Conservation (phyloP, 192 early-diverging fungal species). For the Phlyctochytrium arcticum region DNA sequence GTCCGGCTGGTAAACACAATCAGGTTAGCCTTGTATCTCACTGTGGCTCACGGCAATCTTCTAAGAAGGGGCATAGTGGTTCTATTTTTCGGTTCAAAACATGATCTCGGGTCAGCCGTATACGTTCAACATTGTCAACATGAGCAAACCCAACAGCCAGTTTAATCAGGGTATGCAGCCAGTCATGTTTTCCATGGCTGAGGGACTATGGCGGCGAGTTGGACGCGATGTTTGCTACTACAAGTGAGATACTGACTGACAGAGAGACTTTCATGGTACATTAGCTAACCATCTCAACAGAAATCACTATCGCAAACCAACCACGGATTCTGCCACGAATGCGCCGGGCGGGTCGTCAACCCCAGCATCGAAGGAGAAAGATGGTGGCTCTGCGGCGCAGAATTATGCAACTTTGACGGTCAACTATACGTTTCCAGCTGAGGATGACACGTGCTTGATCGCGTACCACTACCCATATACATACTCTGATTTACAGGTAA, state of each 20-base stretch:
- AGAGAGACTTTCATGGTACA: not conserved
- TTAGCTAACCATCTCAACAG: conserved; percentile 6
- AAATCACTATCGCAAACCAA: too few relatives aligned
- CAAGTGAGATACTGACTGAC: conserved; percentile 22
- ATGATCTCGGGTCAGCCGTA: conserved; percentile 32
- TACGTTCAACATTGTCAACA: conserved; percentile 53
- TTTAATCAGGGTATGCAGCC: conserved; percentile 53
- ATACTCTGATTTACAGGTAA: conserved; percentile 38
- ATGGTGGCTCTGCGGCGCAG: conserved; percentile 32
- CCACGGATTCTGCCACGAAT: too few relatives aligned
- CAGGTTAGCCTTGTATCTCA: conserved; percentile 27
- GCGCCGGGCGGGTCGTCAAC: too few relatives aligned
- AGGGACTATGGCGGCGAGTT: conserved; percentile 38
- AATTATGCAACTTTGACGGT: conserved; percentile 44
- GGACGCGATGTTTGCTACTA: conserved; percentile 48
- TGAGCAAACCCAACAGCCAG: conserved; percentile 50
- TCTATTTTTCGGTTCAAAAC: conserved; percentile 44
- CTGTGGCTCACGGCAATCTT: not conserved
- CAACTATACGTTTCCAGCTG: conserved; percentile 15
- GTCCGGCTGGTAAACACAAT: conserved; percentile 46
- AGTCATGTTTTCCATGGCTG: conserved; percentile 41
- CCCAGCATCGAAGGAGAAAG: too few relatives aligned
- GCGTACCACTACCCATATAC: conserved; percentile 60
- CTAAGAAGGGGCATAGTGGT: conserved; percentile 37
- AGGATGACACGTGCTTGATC: conserved; percentile 36